Evolutionary conservation across 176 grass and related monocot genomes (phyloP), one percentile per base, ranked within the genome.

Genomic region (Musa acuminata): DNA sequence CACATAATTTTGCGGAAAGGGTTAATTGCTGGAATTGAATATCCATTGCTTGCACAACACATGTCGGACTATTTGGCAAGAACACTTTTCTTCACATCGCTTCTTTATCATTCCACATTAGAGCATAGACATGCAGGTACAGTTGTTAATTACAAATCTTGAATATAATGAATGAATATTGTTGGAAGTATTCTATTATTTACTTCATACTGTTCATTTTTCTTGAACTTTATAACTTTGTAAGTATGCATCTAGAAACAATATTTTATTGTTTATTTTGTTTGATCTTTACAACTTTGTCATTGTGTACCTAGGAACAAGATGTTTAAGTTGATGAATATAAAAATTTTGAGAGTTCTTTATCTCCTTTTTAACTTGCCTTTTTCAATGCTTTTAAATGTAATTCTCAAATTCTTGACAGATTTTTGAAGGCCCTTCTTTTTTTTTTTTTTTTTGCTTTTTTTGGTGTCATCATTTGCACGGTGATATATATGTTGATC

Each of bases 1-100:
- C 95, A 94, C 77, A 89, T 99, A 75, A 94, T 94, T 82, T 80
- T 99, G 63, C 88, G 95, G 62, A 99, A 99, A 78, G 90, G 95
- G n/a, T 87, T 99, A 64, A 84, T 94, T 72, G 86, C 90, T 78
- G 95, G 90, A 64, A 82, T 89, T 76, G 64, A 87, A 69, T 99
- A 99, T 82, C 95, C 95, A 54, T 73, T 84, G 59, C 86, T 99
- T 51, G 86, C 95, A 43, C 72, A 91, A n/a, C 90, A 99, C 55
- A 86, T 94, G 86, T 80, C 95, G 0, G 86, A 91, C 29, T 89
- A 80, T 77, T 91, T 94, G 82, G 82, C 90, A 62, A 94, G 86
- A 78, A 94, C 90, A 22, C 88, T 99, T 35, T 93, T 99, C 79
- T 99, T 93, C 78, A 99, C 90, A 19, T 94, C 95, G 11, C 73